Evolutionary conservation across 1,284 basidiomycete species (phyloP).

Genomic region (Marasmius fiardii): DNA sequence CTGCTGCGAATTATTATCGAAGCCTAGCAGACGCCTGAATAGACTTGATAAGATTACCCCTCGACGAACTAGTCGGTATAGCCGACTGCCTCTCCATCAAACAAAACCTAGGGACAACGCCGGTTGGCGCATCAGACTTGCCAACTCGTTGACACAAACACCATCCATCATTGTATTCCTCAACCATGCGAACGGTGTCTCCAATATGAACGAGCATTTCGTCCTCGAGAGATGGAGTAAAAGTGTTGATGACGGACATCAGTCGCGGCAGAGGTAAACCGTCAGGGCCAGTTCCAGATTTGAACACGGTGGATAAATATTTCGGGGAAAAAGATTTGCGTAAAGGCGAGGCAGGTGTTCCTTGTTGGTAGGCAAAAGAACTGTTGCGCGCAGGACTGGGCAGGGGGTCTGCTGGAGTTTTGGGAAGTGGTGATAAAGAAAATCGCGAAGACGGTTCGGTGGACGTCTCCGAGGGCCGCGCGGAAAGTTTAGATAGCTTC

Average conservation of each 20-base stretch:
- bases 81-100: slow-evolving; percentile 23
- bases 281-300: slow-evolving; percentile 7
- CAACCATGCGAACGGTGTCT: slow-evolving; percentile 52
- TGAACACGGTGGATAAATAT: not conserved
- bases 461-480: not conserved
- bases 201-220: slow-evolving; percentile 53
- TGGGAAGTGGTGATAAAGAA: slow-evolving; percentile 6
- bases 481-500: slow-evolving; percentile 11
- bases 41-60: slow-evolving; percentile 6
- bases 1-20: not conserved
- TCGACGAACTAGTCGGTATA: slow-evolving; percentile 15
- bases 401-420: slow-evolving; percentile 9
- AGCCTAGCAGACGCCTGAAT: not conserved
- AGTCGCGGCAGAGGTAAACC: slow-evolving; percentile 40
- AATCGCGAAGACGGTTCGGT: slow-evolving; percentile 2
- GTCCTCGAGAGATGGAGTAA: slow-evolving; percentile 50
- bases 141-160: slow-evolving; percentile 58
- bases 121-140: slow-evolving; percentile 42
- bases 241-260: slow-evolving; percentile 51
- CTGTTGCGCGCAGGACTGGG: slow-evolving; percentile 13
- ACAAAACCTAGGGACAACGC: slow-evolving; percentile 60
- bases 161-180: slow-evolving; percentile 68
- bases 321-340: slow-evolving; percentile 6
- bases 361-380: slow-evolving; percentile 14
- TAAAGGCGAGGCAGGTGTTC: slow-evolving; percentile 15